Evolutionary conservation across 2,329 filamentous ascomycete genomes (phyloP), one percentile per base, ranked within the genome.

Genomic region (Venturia aucupariae): DNA sequence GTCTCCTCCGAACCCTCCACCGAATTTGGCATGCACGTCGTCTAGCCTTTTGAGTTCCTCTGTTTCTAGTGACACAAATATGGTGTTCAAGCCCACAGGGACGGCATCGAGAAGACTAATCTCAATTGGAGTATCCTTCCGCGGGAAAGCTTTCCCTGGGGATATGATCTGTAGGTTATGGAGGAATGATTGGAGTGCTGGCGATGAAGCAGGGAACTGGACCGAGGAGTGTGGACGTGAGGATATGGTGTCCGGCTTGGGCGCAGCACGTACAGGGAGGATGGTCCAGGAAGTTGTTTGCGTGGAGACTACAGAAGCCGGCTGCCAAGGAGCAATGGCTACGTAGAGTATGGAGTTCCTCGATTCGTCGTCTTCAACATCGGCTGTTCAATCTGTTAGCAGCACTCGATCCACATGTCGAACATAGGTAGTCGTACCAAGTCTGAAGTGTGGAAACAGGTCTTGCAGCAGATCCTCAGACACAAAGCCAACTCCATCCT

Each of bases 391-490:
- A 2, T 27, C 15, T 41, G 22, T 60, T 42, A 60, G 59, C 41
- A 3, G 24, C n/a, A 27, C 17, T 27, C 22, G n/a, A 19, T n/a
- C 59, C 62, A n/a, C 19, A 44, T 41, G 13, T 17, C 39, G 4
- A 60, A 62, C 67, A 42, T 70, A 74, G 72, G 41, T 70, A 74
- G 72, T 72, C 35, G 64, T 46, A 30, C 42, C 8, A 24, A 51
- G 60, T 38, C 65, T 70, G 41, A 68, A 66, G 30, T 70, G 73
- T 19, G 90, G 86, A 77, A 95, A 92, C 62, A 97, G 82, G 72
- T 95, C 89, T 59, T 83, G 80, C 71, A 92, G 91, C 62, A 99
- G 81, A 75, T 96, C 91, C 71, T 91, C 88, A 15, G 93, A 96
- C 63, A 97, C 77, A 68, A 94, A 84, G 67, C 92, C 94, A 67